Percentiles rank a stretch among this genome's conserved stretches.
Evolutionary conservation across 805 yeast genomes (phyloP).

Genomic region (Pichia gijzeniarum): DNA sequence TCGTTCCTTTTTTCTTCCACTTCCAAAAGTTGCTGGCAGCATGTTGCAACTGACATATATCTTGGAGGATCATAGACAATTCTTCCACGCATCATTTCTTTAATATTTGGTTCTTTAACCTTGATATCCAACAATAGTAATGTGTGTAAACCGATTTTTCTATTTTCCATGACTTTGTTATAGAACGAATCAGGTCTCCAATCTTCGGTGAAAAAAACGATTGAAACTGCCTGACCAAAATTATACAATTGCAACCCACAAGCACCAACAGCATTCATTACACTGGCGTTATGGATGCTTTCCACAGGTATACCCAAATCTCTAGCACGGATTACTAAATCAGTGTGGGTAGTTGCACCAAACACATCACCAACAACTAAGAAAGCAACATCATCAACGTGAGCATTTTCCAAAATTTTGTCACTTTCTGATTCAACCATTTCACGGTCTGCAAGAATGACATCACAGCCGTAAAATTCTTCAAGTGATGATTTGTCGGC

Average conservation of each 20-base stretch:
- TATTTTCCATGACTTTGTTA: constrained; percentile 79
- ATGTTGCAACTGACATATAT: constrained; percentile 87
- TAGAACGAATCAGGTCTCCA: constrained; percentile 98
- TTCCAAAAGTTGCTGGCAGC: constrained; percentile 82
- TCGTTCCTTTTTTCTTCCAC: constrained; percentile 74
- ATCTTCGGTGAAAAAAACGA: constrained; percentile 88
- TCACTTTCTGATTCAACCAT: constrained; percentile 89
- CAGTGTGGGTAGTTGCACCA: constrained; percentile 98
- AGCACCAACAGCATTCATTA: constrained; percentile 98
- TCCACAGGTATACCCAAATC: constrained; percentile 74
- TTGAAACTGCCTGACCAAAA: constrained; percentile 95
- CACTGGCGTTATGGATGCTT: constrained; percentile 89
- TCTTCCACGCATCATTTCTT: constrained; percentile 89
- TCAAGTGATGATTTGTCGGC: constrained; percentile 73
- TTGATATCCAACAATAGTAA: constrained; percentile 83
- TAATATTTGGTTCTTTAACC: constrained; percentile 93
- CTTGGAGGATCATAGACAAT: constrained; percentile 94
- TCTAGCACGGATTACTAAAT: constrained; percentile 84
- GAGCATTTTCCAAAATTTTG: constrained; percentile 68
- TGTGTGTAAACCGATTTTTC: constrained; percentile 88
- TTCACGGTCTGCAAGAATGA: constrained; percentile 89
- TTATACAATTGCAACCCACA: constrained; percentile 93
- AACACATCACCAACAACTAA: constrained; percentile 96
- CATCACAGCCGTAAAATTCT: constrained; percentile 76
- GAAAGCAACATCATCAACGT: constrained; percentile 81